Evolutionary conservation across 2,329 filamentous ascomycete genomes (phyloP).

Genomic region (Grosmannia huntii): DNA sequence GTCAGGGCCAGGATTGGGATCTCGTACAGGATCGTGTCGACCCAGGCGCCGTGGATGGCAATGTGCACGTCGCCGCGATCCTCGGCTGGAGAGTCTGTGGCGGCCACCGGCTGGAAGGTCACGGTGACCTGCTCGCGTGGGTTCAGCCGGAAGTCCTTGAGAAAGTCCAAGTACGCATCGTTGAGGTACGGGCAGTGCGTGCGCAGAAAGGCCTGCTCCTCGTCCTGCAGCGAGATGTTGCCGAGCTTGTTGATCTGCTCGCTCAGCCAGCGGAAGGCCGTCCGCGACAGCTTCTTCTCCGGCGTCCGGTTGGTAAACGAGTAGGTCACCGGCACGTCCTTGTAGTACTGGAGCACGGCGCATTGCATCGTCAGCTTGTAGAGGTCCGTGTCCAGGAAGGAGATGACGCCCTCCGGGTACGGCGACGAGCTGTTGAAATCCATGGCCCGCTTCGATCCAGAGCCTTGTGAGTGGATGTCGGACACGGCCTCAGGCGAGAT

Average conservation of each 20-base stretch:
- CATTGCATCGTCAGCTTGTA: constrained; percentile 99
- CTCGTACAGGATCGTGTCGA: constrained; percentile 94
- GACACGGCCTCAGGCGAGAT: too few species aligned
- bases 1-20: constrained; percentile 86
- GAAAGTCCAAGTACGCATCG: constrained; percentile 64
- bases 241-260: constrained; percentile 74
- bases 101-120: constrained; percentile 45
- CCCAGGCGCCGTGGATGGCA: constrained; percentile 70
- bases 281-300: constrained; percentile 77
- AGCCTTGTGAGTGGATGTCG: background rate
- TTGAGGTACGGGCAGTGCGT: constrained; percentile 71
- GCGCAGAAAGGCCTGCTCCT: constrained; percentile 70
- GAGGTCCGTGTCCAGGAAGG: constrained; percentile 69
- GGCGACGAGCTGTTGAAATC: constrained; percentile 54
- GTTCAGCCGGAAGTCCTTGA: constrained; percentile 68
- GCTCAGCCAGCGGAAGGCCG: constrained; percentile 74
- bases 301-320: constrained; percentile 92
- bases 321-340: constrained; percentile 71
- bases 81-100: constrained; percentile 47
- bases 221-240: constrained; percentile 63
- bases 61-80: constrained; percentile 63
- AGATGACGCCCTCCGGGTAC: constrained; percentile 65
- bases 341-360: constrained; percentile 85
- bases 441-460: constrained; percentile 27
- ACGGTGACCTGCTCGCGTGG: constrained; percentile 69